A percentile compares a stretch with the other conserved stretches of the same genome.
phyloP scores from a whole-genome alignment of 345 rosid species.

The Bruguiera sexangula region DNA sequence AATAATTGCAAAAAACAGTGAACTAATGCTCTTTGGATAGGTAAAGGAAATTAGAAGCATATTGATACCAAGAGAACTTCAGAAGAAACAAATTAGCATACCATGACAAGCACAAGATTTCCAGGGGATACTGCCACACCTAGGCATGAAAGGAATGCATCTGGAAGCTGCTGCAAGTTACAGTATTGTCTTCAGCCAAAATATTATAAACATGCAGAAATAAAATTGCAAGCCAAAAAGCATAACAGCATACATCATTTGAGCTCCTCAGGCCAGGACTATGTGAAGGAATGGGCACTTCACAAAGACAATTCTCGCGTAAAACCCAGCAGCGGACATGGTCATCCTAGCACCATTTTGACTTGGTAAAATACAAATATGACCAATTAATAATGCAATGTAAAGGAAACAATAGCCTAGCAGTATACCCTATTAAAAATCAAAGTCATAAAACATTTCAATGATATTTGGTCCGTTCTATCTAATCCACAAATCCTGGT shows the following conservation, averaged over 20 bases:
- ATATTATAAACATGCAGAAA: slow-evolving; percentile 14
- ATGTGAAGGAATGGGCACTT: slow-evolving; percentile 65
- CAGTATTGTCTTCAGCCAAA: slow-evolving; percentile 19
- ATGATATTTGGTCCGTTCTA: too few relatives aligned
- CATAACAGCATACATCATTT: slow-evolving; percentile 52
- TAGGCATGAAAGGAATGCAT: slow-evolving; percentile 64
- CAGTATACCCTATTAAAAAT: neutral
- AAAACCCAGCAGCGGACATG: slow-evolving; percentile 74
- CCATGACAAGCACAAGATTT: slow-evolving; percentile 79
- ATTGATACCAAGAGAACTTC: slow-evolving; percentile 4
- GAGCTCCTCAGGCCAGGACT: slow-evolving; percentile 52
- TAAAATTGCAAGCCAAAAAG: slow-evolving; percentile 8
- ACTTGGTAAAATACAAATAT: neutral
- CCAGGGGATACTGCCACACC: slow-evolving; percentile 84
- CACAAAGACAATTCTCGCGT: slow-evolving; percentile 46
- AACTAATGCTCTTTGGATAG: neutral
- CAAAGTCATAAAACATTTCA: neutral
- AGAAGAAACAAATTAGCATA: slow-evolving; percentile 24
- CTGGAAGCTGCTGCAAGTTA: slow-evolving; percentile 66
- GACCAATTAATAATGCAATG: neutral
- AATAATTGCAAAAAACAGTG: neutral
- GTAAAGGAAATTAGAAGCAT: slow-evolving; percentile 10
- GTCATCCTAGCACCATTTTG: slow-evolving; percentile 56
- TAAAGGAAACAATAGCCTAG: neutral
- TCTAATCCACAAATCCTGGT: too few relatives aligned